A percentile compares a stretch with the other conserved stretches of the same genome.
Conservation (phyloP, 1,284 basidiomycete genomes). For the Microstroma glucosiphilum region DNA sequence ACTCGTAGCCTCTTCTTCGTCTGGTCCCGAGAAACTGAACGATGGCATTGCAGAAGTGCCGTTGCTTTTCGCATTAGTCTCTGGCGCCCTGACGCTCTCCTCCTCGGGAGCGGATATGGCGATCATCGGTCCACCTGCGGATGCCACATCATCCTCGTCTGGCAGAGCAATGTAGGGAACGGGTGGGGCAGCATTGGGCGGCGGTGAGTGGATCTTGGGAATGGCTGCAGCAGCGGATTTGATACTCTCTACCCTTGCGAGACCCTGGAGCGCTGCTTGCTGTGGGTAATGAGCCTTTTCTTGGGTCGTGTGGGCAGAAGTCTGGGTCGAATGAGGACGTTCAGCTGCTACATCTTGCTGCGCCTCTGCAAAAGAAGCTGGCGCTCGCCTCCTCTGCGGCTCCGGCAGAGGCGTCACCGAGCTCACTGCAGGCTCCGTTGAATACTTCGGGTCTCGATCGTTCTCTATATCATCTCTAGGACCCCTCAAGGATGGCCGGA, state of each 20-base stretch:
- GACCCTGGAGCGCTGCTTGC: background rate
- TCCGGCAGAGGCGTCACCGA: too few relatives aligned
- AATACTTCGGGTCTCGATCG: background rate
- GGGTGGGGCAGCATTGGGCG: constrained; percentile 8
- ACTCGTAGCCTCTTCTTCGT: constrained; percentile 12
- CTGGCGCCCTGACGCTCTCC: background rate
- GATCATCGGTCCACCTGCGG: constrained; percentile 3
- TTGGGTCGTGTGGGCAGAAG: background rate
- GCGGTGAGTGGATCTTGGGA: constrained; percentile 9
- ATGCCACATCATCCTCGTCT: background rate
- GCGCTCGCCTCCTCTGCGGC: too few relatives aligned
- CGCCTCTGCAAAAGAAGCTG: background rate
- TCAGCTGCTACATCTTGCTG: background rate
- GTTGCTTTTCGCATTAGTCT: background rate
- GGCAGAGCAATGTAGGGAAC: constrained; percentile 12
- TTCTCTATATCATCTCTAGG: constrained; percentile 10
- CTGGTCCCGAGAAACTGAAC: constrained; percentile 23
- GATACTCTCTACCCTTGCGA: background rate
- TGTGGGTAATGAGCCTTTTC: background rate
- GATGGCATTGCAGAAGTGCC: constrained; percentile 6
- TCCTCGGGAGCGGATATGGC: constrained; percentile 14
- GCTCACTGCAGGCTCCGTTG: background rate
- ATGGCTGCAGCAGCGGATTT: constrained; percentile 3
- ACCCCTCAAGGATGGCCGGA: constrained; percentile 16
- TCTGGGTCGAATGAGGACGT: background rate